Evolutionary conservation across 2,329 filamentous ascomycete species (phyloP).

Genomic region (Phialophora tarda): DNA sequence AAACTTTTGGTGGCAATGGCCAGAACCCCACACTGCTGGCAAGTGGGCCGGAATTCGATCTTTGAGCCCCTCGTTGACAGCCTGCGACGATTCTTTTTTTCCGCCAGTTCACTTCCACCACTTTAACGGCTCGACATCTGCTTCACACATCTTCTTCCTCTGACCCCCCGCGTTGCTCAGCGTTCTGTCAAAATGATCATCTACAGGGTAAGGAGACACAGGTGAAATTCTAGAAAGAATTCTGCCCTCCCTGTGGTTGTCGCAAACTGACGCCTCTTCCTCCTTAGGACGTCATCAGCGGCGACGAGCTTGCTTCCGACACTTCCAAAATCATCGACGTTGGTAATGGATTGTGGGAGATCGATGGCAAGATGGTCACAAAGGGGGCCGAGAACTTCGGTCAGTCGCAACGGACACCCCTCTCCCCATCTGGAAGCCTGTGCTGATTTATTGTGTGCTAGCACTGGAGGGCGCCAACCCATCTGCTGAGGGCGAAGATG

Average conservation of each 20-base stretch:
- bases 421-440: neutral
- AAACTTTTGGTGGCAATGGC: neutral
- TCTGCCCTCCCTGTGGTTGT: conserved; percentile 14
- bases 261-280: conserved; percentile 25
- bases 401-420: conserved; percentile 52
- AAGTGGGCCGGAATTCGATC: conserved; percentile 4
- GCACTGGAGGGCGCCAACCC: conserved; percentile 81
- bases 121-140: conserved; percentile 29
- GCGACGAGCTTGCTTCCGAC: conserved; percentile 96
- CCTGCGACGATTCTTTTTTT: conserved; percentile 41
- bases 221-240: neutral
- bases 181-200: conserved; percentile 70
- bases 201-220: conserved; percentile 62
- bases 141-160: conserved; percentile 39
- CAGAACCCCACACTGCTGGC: neutral
- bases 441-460: conserved; percentile 21
- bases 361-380: conserved; percentile 88
- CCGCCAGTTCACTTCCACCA: conserved; percentile 6
- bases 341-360: conserved; percentile 83
- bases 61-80: conserved; percentile 43
- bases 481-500: conserved; percentile 82
- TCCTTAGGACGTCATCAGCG: conserved; percentile 80
- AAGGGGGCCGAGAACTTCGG: conserved; percentile 75
- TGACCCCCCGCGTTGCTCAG: conserved; percentile 23
- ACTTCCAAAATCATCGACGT: conserved; percentile 83